Evolutionary conservation across 371 early-diverging fungal species (phyloP), one percentile per base, ranked within the genome.

Genomic region (Mucor irregularis): DNA sequence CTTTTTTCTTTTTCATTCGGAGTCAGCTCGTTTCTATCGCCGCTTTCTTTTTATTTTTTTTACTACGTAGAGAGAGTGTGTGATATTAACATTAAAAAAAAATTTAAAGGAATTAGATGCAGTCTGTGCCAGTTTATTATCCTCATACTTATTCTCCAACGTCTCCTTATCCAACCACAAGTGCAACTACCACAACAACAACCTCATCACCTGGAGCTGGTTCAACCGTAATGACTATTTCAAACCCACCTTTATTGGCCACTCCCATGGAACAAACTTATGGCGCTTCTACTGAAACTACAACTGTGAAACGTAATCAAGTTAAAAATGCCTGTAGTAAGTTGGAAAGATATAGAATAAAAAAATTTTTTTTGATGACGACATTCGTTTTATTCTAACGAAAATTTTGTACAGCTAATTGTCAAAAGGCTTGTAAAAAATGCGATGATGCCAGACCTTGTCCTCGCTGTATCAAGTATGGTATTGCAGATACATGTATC

Each of bases 351-450:
- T 29, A 34, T 0, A 25, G 10, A 7, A 28, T 17, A 31, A 35
- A 54, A 54, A 33, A 28, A 28, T 46, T 25, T 54, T 54, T 30
- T 38, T 17, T 58, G 46, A 52, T 60, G 49, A 60, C 61, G 35
- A 61, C 48, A 54, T 43, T 5, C 22, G 3, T n/a, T 37, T 22
- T 31, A 24, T 43, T 22, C 17, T 49, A 46, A 44, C 29, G 25
- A n/a, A n/a, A n/a, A n/a, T 38, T 53, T 49, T 22, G 26, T 37
- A 50, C 50, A 83, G 90, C 89, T 52, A 92, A 94, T 58, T 95
- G 96, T 59, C 91, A 93, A 76, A 88, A 88, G 58, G 92, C 95
- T 0, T 95, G 96, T 70, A 95, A 95, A 72, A 94, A 93, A 69
- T 95, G 96, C 63, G 94, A 91, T 62, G 88, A 93, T 55, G 85